Evolutionary conservation across 129 eudicot genomes (phyloP).

Genomic region (Lonicera japonica): DNA sequence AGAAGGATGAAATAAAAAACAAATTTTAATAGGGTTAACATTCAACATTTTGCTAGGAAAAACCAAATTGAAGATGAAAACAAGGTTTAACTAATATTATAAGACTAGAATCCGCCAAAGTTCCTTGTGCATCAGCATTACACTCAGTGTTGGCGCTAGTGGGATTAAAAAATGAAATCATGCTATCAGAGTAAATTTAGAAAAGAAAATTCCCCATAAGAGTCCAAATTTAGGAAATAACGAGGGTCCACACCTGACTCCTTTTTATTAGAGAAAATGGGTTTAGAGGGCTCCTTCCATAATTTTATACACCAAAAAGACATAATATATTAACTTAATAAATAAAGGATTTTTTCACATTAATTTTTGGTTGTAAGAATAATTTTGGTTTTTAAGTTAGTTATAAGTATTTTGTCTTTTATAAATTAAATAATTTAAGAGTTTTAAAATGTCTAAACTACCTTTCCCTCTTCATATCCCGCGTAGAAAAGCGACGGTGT

Average conservation of each 20-base stretch:
- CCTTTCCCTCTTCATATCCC: too few species aligned
- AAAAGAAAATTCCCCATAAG: background rate
- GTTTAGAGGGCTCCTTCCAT: too few species aligned
- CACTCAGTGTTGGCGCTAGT: constrained; percentile 1
- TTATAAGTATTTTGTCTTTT: too few species aligned
- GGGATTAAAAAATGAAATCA: background rate
- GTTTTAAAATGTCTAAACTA: too few species aligned
- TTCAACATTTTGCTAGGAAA: background rate
- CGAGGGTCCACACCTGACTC: background rate
- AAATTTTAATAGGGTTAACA: background rate
- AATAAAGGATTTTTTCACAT: too few species aligned
- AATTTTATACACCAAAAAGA: too few species aligned
- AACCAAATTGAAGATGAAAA: constrained; percentile 2
- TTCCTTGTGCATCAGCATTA: constrained; percentile 8
- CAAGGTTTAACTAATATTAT: background rate
- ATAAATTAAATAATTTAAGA: too few species aligned
- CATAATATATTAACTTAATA: too few species aligned
- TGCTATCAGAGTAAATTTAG: background rate
- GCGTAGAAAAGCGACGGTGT: too few species aligned
- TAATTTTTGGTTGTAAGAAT: too few species aligned
- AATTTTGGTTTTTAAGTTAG: too few species aligned
- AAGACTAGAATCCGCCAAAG: background rate
- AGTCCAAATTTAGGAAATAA: constrained; percentile 10
- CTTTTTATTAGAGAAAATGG: too few species aligned
- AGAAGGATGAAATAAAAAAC: background rate